A percentile compares a stretch with the other conserved stretches of the same genome.
Conservation (phyloP, 257 asterid species). For the Linaria vulgaris region DNA sequence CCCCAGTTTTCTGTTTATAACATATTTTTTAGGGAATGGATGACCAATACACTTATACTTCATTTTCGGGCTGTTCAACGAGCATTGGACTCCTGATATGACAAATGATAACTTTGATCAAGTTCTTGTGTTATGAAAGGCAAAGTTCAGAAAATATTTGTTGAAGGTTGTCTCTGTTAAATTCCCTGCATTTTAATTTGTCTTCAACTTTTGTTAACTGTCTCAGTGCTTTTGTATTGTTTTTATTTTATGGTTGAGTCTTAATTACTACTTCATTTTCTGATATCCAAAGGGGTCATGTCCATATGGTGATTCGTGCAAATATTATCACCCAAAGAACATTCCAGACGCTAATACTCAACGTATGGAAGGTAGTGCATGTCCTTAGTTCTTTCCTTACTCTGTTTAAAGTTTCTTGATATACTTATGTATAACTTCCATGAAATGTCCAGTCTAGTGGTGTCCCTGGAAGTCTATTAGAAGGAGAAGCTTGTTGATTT, state of each 20-base stretch:
- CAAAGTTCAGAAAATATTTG: no score
- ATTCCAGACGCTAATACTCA: constrained; percentile 31
- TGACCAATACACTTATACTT: not conserved
- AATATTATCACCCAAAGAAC: constrained; percentile 77
- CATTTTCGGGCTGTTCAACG: no score
- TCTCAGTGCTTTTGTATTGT: not conserved
- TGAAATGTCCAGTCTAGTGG: constrained; percentile 29
- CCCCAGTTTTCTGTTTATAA: constrained; percentile 6
- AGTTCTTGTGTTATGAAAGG: no score
- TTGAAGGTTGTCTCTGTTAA: not conserved
- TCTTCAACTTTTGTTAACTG: not conserved
- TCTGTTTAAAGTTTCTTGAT: no score
- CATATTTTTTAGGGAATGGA: constrained; percentile 8
- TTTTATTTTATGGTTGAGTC: not conserved
- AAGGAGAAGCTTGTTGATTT: constrained; percentile 27
- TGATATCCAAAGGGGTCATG: constrained; percentile 66
- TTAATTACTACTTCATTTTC: constrained; percentile 10
- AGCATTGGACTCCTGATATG: no score
- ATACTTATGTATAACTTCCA: no score
- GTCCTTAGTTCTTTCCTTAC: constrained; percentile 6
- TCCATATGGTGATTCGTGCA: constrained; percentile 79
- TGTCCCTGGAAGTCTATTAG: constrained; percentile 28
- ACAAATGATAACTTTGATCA: no score
- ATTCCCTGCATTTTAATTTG: not conserved
- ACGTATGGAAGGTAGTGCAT: constrained; percentile 47